Conservation (phyloP, 2,329 filamentous ascomycete genomes). For the Pseudogymnoascus sp. region DNA sequence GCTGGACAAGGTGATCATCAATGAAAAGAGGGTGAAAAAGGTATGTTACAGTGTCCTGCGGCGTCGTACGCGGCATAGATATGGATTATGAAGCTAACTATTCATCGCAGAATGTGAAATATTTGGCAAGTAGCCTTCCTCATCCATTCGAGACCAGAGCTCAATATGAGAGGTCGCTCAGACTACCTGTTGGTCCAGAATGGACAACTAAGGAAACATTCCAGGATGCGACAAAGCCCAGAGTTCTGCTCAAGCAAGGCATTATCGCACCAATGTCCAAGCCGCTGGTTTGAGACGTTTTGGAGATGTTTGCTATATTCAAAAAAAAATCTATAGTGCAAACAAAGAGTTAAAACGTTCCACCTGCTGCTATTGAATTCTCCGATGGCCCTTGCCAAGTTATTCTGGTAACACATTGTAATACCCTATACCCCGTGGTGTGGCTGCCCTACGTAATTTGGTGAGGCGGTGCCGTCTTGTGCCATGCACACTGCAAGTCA, state of each 20-base stretch:
- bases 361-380: not conserved
- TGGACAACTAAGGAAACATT: conserved; percentile 96
- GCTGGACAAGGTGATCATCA: conserved; percentile 80
- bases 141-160: conserved; percentile 81
- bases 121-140: conserved; percentile 75
- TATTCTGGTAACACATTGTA: not conserved
- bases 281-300: conserved; percentile 38
- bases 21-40: conserved; percentile 85
- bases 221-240: conserved; percentile 82
- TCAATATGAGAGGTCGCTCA: conserved; percentile 84
- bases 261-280: conserved; percentile 81
- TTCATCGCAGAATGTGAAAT: conserved; percentile 64
- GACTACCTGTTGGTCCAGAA: conserved; percentile 83
- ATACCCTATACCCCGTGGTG: not conserved
- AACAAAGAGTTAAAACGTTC: not conserved
- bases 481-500: conserved; percentile 1
- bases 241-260: conserved; percentile 84
- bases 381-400: not conserved
- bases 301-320: not conserved
- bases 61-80: not conserved
- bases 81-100: not conserved
- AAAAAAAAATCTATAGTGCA: not conserved
- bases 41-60: conserved; percentile 36
- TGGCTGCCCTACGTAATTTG: conserved; percentile 4
- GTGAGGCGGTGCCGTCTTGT: not conserved